phyloP scores from a whole-genome alignment of 2,329 filamentous ascomycete genomes.

The Clonostachys rosea region DNA sequence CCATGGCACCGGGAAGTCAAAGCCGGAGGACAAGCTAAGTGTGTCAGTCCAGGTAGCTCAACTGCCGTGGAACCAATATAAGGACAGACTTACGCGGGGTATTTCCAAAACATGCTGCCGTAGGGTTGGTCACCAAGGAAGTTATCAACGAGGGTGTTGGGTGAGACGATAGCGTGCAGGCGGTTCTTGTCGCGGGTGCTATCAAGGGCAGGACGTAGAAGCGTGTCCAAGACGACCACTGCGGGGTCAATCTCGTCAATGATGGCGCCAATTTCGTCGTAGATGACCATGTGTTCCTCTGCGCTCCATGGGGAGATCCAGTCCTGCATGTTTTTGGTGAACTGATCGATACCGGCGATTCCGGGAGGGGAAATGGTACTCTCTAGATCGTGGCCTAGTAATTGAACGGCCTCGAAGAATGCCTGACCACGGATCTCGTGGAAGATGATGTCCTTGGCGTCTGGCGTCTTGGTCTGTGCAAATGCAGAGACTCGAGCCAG shows the following conservation, averaged over 20 bases:
- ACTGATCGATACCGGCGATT: slow-evolving; percentile 5
- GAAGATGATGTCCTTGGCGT: slow-evolving; percentile 11
- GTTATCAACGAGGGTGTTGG: slow-evolving; percentile 35
- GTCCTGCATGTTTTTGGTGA: slow-evolving; percentile 8
- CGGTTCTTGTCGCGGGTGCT: slow-evolving; percentile 11
- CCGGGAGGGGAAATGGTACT: slow-evolving; percentile 8
- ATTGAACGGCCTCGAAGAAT: slow-evolving; percentile 1
- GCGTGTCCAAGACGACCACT: slow-evolving; percentile 21
- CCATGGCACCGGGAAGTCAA: slow-evolving; percentile 37
- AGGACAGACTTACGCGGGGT: slow-evolving; percentile 25
- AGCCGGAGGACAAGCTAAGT: slow-evolving; percentile 31
- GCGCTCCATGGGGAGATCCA: slow-evolving; percentile 18
- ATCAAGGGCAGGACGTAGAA: slow-evolving; percentile 17
- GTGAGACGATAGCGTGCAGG: slow-evolving; percentile 30
- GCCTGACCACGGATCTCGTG: slow-evolving; percentile 12
- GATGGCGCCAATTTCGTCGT: slow-evolving; percentile 13
- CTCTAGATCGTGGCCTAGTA: not conserved
- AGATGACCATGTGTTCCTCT: slow-evolving; percentile 19
- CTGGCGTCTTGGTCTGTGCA: slow-evolving; percentile 7
- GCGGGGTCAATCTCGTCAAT: slow-evolving; percentile 22
- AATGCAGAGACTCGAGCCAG: slow-evolving; percentile 6
- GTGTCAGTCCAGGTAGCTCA: not conserved
- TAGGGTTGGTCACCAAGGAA: slow-evolving; percentile 29
- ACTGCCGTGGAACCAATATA: not conserved
- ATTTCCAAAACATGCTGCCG: slow-evolving; percentile 27